Conservation (phyloP, 2,329 filamentous ascomycete genomes). For the Fusarium luffae region DNA sequence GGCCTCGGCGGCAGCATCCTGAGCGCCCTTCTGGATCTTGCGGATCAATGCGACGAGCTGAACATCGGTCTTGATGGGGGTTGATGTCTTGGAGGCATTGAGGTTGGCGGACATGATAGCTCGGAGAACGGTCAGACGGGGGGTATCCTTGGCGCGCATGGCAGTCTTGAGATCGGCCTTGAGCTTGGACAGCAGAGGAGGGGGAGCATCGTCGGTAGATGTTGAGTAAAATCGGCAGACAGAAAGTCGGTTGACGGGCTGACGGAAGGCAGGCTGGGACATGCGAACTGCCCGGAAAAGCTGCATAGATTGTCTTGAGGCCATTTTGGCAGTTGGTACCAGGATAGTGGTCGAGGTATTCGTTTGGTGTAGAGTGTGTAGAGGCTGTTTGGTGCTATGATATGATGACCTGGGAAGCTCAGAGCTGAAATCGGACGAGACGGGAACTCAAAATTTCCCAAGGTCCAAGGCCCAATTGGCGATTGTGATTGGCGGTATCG, state of each 20-base stretch:
- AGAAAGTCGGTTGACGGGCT: constrained; percentile 26
- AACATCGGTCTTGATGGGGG: constrained; percentile 76
- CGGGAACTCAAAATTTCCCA: constrained; percentile 42
- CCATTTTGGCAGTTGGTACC: constrained; percentile 28
- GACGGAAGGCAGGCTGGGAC: constrained; percentile 29
- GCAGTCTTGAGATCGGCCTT: constrained; percentile 72
- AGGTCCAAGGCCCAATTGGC: constrained; percentile 32
- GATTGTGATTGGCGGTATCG: constrained; percentile 32
- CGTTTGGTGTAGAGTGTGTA: not conserved
- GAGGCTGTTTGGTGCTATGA: constrained; percentile 12
- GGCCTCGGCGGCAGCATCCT: constrained; percentile 73
- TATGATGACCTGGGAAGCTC: constrained; percentile 24
- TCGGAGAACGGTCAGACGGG: constrained; percentile 76
- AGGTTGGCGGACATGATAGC: constrained; percentile 74
- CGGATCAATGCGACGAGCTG: constrained; percentile 75
- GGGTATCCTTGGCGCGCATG: constrained; percentile 72
- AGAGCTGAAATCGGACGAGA: constrained; percentile 21
- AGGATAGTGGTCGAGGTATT: not conserved
- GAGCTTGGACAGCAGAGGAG: constrained; percentile 64
- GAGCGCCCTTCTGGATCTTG: constrained; percentile 68
- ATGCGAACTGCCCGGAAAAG: constrained; percentile 43
- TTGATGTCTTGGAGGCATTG: constrained; percentile 78
- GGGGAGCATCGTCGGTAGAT: constrained; percentile 51
- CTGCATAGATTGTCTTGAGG: constrained; percentile 39
- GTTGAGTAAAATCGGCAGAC: constrained; percentile 49